A percentile compares a stretch with the other conserved stretches of the same genome.
phyloP scores from a whole-genome alignment of 495 filamentous ascomycete species.

The Symbiotaphrina buchneri region DNA sequence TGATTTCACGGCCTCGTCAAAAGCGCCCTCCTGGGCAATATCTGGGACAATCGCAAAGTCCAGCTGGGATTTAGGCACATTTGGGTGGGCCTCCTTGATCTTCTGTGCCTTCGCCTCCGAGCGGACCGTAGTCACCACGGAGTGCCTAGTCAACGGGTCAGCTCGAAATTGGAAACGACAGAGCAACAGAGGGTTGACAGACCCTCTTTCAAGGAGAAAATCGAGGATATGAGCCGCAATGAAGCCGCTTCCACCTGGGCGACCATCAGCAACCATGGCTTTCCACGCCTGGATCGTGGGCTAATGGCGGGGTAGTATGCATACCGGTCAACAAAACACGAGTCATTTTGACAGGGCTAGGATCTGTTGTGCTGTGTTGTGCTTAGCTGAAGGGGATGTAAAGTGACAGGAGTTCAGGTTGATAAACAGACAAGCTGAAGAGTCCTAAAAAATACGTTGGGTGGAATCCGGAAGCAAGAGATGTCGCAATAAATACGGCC shows the following conservation, averaged over 20 bases:
- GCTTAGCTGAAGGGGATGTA: no score
- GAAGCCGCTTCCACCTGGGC: constrained; percentile 39
- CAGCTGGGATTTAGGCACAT: constrained; percentile 35
- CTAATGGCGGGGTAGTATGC: constrained; percentile 4
- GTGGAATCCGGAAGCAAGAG: no score
- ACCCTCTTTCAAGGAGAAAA: constrained; percentile 39
- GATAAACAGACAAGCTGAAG: no score
- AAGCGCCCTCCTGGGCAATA: constrained; percentile 51
- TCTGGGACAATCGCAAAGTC: constrained; percentile 63
- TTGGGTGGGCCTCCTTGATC: constrained; percentile 45
- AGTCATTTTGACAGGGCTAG: constrained; percentile 30
- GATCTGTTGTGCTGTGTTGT: no score
- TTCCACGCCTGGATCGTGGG: constrained; percentile 2
- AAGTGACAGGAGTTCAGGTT: no score
- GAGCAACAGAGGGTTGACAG: constrained; percentile 3
- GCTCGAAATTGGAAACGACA: background rate
- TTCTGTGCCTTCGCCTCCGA: constrained; percentile 54
- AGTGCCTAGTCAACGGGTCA: constrained; percentile 24
- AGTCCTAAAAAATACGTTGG: no score
- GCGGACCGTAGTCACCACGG: constrained; percentile 69
- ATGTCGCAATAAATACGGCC: no score
- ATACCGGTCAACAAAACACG: constrained; percentile 35
- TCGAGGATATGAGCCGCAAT: constrained; percentile 68
- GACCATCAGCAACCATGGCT: constrained; percentile 5
- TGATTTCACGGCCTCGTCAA: constrained; percentile 55